A percentile compares a stretch with the other conserved stretches of the same genome.
These are phyloP conservation scores for Lagerstroemia speciosa DNA, from an alignment of 345 rosid genomes.

Conservation along the genomic window DNA sequence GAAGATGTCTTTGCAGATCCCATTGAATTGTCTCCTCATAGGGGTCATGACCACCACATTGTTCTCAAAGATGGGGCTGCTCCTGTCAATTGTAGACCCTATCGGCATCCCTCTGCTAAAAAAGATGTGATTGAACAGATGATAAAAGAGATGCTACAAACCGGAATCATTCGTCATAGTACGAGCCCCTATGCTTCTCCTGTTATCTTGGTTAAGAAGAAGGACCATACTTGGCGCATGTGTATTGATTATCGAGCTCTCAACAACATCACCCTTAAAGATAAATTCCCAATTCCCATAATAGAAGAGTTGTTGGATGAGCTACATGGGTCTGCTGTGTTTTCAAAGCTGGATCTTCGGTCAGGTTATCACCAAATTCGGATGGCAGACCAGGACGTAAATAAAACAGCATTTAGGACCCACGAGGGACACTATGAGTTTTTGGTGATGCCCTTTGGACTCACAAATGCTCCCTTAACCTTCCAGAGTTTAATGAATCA, in stretches of 20 bases:
- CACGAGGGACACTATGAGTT: not conserved
- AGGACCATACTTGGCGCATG: not conserved
- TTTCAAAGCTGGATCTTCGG: not conserved
- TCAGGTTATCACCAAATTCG: not conserved
- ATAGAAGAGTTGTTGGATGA: not conserved
- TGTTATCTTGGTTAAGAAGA: not conserved
- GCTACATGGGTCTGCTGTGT: not conserved
- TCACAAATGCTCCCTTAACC: not conserved
- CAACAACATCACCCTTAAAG: not conserved
- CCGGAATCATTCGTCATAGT: not conserved
- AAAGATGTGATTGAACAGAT: not conserved
- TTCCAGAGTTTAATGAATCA: not conserved
- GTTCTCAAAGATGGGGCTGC: not conserved
- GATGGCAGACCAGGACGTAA: not conserved
- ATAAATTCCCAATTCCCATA: not conserved
- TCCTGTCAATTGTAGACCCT: not conserved
- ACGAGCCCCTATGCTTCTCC: not conserved
- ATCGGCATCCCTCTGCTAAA: not conserved
- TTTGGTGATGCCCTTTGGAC: not conserved
- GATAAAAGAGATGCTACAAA: not conserved
- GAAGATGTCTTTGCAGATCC: not conserved
- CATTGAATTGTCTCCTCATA: not conserved
- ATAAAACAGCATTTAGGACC: not conserved
- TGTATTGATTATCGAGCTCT: not conserved
- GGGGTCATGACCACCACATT: not conserved